Percentiles rank a stretch among this genome's conserved stretches.
Evolutionary conservation across 2,329 filamentous ascomycete genomes (phyloP).

Genomic region (Eutypella sp.): DNA sequence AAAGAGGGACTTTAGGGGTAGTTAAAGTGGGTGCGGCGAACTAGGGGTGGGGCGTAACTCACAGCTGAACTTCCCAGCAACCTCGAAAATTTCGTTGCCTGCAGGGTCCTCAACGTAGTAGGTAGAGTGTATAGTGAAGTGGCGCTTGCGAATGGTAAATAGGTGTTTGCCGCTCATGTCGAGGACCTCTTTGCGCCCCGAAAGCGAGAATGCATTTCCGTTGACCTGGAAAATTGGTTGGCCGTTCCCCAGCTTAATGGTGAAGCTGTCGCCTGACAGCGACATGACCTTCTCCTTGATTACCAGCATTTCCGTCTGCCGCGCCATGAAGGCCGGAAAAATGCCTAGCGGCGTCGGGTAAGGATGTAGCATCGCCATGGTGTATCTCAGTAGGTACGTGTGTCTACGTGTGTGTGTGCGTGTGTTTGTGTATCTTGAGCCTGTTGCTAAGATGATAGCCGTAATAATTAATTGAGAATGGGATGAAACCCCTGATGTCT

Average conservation of each 20-base stretch:
- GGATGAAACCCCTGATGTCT: too few relatives aligned
- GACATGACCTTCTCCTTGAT: slow-evolving; percentile 60
- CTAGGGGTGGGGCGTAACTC: slow-evolving; percentile 29
- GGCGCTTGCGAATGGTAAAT: slow-evolving; percentile 54
- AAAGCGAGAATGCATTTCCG: slow-evolving; percentile 48
- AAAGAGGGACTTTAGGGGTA: too few relatives aligned
- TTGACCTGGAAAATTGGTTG: slow-evolving; percentile 51
- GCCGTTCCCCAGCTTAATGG: slow-evolving; percentile 51
- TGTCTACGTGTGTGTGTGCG: too few relatives aligned
- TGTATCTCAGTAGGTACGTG: too few relatives aligned
- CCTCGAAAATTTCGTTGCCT: slow-evolving; percentile 45
- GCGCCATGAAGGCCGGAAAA: slow-evolving; percentile 34
- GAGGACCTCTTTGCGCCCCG: slow-evolving; percentile 49
- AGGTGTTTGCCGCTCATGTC: slow-evolving; percentile 50
- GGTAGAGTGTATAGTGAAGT: slow-evolving; percentile 43
- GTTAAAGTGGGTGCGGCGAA: too few relatives aligned
- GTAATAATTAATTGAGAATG: too few relatives aligned
- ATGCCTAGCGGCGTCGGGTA: slow-evolving; percentile 27
- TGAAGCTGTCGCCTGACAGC: slow-evolving; percentile 59
- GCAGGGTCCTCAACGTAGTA: slow-evolving; percentile 44
- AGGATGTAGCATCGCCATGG: neutral
- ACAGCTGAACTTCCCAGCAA: slow-evolving; percentile 51
- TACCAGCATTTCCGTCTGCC: slow-evolving; percentile 42
- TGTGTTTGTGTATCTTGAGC: too few relatives aligned
- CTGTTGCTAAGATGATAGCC: too few relatives aligned